phyloP scores from a whole-genome alignment of 352 stramenopile species.

The Phytophthora lateralis region DNA sequence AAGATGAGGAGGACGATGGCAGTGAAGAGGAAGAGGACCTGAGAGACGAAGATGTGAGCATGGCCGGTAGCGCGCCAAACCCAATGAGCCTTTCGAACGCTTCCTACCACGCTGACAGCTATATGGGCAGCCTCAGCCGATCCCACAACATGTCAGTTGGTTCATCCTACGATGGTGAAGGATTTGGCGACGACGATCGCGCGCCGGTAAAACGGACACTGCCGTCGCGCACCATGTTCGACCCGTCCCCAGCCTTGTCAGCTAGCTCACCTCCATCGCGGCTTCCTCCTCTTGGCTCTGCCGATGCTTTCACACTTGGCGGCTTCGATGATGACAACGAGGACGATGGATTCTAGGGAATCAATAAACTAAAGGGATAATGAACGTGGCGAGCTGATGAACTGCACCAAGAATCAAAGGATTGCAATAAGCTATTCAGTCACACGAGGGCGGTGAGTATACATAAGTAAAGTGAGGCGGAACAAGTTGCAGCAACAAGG shows the following conservation, averaged over 20 bases:
- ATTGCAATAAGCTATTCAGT: conserved; percentile 33
- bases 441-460: conserved; percentile 25
- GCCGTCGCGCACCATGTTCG: conserved; percentile 58
- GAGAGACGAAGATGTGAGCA: conserved; percentile 62
- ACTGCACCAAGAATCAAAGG: not conserved
- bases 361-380: conserved; percentile 16
- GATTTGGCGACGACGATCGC: conserved; percentile 49
- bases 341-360: conserved; percentile 58
- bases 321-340: conserved; percentile 72
- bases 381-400: not conserved
- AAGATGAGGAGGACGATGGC: conserved; percentile 43
- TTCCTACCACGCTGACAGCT: conserved; percentile 50
- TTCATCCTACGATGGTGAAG: conserved; percentile 58
- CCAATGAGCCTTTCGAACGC: conserved; percentile 19
- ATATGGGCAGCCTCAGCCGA: conserved; percentile 55
- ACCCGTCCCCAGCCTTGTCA: conserved; percentile 69
- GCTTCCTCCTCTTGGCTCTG: conserved; percentile 56
- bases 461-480: conserved; percentile 29
- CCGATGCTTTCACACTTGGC: conserved; percentile 60
- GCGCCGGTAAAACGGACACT: conserved; percentile 32
- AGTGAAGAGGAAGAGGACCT: conserved; percentile 55
- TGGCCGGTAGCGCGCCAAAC: conserved; percentile 54
- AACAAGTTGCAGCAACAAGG: conserved; percentile 7
- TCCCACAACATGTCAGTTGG: conserved; percentile 60
- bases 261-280: conserved; percentile 71